These are phyloP conservation scores for Hypericum androsaemum DNA, from an alignment of 345 rosid species.

Conservation along the genomic window DNA sequence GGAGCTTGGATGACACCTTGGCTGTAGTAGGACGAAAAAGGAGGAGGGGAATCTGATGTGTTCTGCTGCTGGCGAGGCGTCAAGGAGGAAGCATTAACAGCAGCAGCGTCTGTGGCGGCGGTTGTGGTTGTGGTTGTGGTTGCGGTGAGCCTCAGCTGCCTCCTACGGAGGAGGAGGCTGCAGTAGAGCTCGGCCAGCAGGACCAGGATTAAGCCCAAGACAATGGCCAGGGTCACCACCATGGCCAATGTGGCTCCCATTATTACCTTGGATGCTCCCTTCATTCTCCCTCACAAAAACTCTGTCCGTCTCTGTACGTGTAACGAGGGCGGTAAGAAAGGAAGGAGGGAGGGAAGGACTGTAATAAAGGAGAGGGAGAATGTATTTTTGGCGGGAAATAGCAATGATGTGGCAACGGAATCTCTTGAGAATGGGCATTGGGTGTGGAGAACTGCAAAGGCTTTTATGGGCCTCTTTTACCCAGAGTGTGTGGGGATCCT, in stretches of 20 bases:
- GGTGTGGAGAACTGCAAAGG: constrained; percentile 22
- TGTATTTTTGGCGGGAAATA: constrained; percentile 38
- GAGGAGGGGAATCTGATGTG: constrained; percentile 12
- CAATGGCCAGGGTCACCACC: constrained; percentile 70
- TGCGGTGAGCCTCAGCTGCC: constrained; percentile 19
- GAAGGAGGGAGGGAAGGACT: constrained; percentile 1
- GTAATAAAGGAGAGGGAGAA: constrained; percentile 9
- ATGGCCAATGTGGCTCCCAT: constrained; percentile 79
- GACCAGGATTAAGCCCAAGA: constrained; percentile 56
- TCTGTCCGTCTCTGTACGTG: background rate
- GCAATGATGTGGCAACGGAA: constrained; percentile 14
- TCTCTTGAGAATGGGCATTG: constrained; percentile 15
- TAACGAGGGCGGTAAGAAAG: constrained; percentile 4
- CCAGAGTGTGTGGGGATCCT: constrained; percentile 3
- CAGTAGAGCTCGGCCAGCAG: constrained; percentile 82
- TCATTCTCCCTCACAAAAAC: constrained; percentile 32
- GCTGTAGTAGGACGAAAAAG: constrained; percentile 38
- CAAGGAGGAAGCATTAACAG: constrained; percentile 4
- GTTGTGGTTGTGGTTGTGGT: constrained; percentile 18
- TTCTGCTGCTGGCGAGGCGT: background rate
- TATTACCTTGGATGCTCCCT: constrained; percentile 64
- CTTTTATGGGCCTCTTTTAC: constrained; percentile 1
- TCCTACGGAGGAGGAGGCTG: constrained; percentile 55
- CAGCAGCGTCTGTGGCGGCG: constrained; percentile 15
- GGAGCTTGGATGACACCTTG: constrained; percentile 68